These are phyloP conservation scores for Boletus huronensis DNA, from an alignment of 768 basidiomycete genomes.

Conservation along the genomic window DNA sequence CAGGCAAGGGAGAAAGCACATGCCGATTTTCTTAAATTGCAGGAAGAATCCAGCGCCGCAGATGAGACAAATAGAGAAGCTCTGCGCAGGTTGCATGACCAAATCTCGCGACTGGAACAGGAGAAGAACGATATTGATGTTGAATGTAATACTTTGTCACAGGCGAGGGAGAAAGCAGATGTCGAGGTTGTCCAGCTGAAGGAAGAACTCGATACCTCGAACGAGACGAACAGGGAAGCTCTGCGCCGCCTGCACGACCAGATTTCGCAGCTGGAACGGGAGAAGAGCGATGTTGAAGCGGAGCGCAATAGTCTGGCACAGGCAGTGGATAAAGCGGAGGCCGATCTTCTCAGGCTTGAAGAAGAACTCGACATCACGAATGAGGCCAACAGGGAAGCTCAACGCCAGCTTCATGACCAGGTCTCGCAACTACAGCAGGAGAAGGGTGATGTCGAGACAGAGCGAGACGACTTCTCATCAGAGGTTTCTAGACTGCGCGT, in stretches of 20 bases:
- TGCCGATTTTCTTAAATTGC: not conserved
- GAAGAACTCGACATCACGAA: conserved; percentile 46
- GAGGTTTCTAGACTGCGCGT: conserved; percentile 59
- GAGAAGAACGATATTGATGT: not conserved
- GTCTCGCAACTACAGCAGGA: conserved; percentile 10
- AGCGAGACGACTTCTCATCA: conserved; percentile 29
- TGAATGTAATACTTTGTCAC: not conserved
- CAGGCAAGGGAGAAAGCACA: not conserved
- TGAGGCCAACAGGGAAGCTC: conserved; percentile 33
- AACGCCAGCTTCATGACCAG: conserved; percentile 24
- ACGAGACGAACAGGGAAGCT: conserved; percentile 36
- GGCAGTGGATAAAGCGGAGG: conserved; percentile 36
- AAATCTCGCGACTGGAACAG: not conserved
- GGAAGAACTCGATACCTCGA: conserved; percentile 44
- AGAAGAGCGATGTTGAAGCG: conserved; percentile 61
- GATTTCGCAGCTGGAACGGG: conserved; percentile 8
- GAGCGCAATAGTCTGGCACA: conserved; percentile 27
- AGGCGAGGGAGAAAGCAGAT: conserved; percentile 11
- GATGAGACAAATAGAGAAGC: not conserved
- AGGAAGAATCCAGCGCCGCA: not conserved
- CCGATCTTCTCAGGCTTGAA: conserved; percentile 34
- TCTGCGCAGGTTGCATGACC: not conserved
- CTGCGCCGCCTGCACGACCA: conserved; percentile 26
- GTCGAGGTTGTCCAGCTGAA: conserved; percentile 33
- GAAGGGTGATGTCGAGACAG: conserved; percentile 60